Evolutionary conservation across 2,329 filamentous ascomycete genomes (phyloP).

Genomic region (Microcera coccophila): DNA sequence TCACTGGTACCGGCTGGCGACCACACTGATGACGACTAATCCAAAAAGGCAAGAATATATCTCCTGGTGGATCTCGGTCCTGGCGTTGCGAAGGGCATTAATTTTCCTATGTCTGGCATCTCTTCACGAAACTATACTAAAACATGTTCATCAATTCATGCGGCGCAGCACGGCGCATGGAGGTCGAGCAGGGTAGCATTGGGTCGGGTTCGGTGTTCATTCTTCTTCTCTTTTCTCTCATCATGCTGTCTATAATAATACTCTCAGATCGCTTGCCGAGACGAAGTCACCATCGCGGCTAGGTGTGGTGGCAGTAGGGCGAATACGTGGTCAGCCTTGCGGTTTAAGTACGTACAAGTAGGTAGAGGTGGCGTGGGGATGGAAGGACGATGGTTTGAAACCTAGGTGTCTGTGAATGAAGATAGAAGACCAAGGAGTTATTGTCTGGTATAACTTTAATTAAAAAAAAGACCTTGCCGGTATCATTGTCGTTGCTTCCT

Average conservation of each 20-base stretch:
- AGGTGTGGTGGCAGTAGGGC: slow-evolving; percentile 5
- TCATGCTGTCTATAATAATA: slow-evolving; percentile 28
- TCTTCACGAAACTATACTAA: slow-evolving; percentile 33
- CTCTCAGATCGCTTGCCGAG: slow-evolving; percentile 20
- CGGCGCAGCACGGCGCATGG: slow-evolving; percentile 39
- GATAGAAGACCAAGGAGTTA: slow-evolving; percentile 33
- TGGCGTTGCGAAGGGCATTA: slow-evolving; percentile 20
- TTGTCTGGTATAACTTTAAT: slow-evolving; percentile 28
- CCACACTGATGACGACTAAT: slow-evolving; percentile 18
- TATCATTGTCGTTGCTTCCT: slow-evolving; percentile 11
- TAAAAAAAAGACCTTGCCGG: slow-evolving; percentile 27
- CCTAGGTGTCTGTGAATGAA: slow-evolving; percentile 26
- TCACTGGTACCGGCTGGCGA: slow-evolving; percentile 15
- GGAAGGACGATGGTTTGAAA: slow-evolving; percentile 11
- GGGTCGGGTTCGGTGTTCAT: slow-evolving; percentile 33
- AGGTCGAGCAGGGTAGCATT: slow-evolving; percentile 38
- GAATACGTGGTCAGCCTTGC: slow-evolving; percentile 3
- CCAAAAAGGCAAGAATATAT: slow-evolving; percentile 13
- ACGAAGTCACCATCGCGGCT: slow-evolving; percentile 13
- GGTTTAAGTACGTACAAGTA: slow-evolving; percentile 8
- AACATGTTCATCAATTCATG: slow-evolving; percentile 34
- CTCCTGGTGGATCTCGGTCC: slow-evolving; percentile 18
- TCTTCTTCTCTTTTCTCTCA: slow-evolving; percentile 29
- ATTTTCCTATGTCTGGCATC: slow-evolving; percentile 33
- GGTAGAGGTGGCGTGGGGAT: slow-evolving; percentile 23